phyloP scores from a whole-genome alignment of 768 basidiomycete genomes.

The Lentinula guzmanii region DNA sequence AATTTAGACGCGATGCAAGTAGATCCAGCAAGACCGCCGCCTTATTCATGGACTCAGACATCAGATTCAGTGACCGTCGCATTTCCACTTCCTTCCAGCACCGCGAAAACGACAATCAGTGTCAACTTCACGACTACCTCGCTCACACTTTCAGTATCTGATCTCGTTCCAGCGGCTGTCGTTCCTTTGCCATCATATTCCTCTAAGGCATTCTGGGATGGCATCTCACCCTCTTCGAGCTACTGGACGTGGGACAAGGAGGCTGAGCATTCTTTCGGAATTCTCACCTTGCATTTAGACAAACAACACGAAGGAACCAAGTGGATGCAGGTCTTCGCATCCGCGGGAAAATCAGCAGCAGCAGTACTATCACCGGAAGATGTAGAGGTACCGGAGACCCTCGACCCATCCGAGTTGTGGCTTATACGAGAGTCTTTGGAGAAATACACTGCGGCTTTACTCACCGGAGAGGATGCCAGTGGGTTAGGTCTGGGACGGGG shows the following conservation, averaged over 20 bases:
- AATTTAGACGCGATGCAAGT: constrained; percentile 36
- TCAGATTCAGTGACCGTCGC: constrained; percentile 77
- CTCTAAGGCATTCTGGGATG: constrained; percentile 68
- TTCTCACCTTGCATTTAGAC: constrained; percentile 81
- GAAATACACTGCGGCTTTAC: constrained; percentile 72
- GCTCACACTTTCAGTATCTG: constrained; percentile 57
- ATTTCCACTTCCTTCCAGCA: constrained; percentile 74
- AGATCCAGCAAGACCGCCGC: constrained; percentile 49
- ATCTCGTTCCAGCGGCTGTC: constrained; percentile 23
- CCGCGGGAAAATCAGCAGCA: constrained; percentile 27
- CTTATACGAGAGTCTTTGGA: constrained; percentile 76
- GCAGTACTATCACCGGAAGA: constrained; percentile 32
- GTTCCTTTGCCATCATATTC: constrained; percentile 51
- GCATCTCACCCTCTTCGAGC: constrained; percentile 69
- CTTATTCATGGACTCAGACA: constrained; percentile 93
- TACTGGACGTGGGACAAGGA: constrained; percentile 92
- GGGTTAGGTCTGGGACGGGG: constrained; percentile 61
- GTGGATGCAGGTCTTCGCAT: constrained; percentile 84
- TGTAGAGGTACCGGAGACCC: constrained; percentile 77
- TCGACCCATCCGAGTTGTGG: constrained; percentile 80
- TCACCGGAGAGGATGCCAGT: constrained; percentile 50
- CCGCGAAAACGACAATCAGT: constrained; percentile 55
- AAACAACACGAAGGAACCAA: constrained; percentile 78
- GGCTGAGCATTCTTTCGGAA: constrained; percentile 58
- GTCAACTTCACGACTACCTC: constrained; percentile 60